Conservation (phyloP, 164 flowering plant species). For the Magnolia officinalis region DNA sequence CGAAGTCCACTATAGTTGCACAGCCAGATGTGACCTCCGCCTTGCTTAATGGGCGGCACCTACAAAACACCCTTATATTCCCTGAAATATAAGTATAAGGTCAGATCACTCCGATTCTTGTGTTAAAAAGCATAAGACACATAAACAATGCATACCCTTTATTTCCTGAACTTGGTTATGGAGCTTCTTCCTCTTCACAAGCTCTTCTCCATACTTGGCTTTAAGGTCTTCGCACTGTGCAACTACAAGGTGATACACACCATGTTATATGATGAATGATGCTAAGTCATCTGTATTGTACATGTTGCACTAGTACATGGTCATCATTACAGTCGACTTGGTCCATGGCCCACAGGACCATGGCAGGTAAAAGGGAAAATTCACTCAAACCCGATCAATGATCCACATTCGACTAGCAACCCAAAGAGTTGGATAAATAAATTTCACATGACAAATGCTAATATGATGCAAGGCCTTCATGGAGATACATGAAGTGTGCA, state of each 20-base stretch:
- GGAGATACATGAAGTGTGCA: background rate
- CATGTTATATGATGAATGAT: background rate
- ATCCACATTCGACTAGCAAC: too few species aligned
- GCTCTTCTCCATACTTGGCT: constrained; percentile 70
- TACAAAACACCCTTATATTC: constrained; percentile 87
- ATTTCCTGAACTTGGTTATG: constrained; percentile 69
- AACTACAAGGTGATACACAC: constrained; percentile 39
- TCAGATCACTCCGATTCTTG: background rate
- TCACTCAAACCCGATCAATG: too few species aligned
- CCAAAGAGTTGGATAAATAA: background rate
- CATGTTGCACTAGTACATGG: too few species aligned
- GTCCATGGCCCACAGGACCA: too few species aligned
- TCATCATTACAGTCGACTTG: too few species aligned
- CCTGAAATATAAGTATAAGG: constrained; percentile 37
- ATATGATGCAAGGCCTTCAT: background rate
- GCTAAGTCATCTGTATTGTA: too few species aligned
- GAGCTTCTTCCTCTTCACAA: constrained; percentile 65
- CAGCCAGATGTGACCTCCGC: constrained; percentile 47
- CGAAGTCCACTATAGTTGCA: constrained; percentile 63
- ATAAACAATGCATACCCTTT: constrained; percentile 47
- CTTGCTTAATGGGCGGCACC: constrained; percentile 78
- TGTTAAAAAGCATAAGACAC: background rate
- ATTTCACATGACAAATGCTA: background rate
- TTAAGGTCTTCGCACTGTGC: constrained; percentile 85
- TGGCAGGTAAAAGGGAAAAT: too few species aligned